Conservation (phyloP, 345 rosid species). For the Boechera divaricarpa region DNA sequence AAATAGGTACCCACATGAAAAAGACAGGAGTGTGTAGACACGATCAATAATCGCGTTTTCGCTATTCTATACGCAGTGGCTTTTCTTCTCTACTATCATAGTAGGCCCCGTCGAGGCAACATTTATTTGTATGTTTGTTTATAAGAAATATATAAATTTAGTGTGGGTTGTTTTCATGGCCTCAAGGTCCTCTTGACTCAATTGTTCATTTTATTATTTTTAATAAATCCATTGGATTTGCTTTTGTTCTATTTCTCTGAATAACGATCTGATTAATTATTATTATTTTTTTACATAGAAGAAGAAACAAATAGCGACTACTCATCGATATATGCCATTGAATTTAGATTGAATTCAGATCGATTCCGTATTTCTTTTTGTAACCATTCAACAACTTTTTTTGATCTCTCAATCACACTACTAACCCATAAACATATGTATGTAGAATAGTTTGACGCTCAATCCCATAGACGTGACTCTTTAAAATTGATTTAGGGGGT, state of each 20-base stretch:
- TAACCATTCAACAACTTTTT: neutral
- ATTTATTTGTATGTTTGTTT: neutral
- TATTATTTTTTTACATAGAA: neutral
- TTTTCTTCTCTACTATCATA: constrained; percentile 18
- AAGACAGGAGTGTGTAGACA: constrained; percentile 23
- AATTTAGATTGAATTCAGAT: neutral
- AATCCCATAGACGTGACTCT: neutral
- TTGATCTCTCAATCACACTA: neutral
- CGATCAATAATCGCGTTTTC: constrained; percentile 27
- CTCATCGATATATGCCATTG: neutral
- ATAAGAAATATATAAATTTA: too few relatives aligned
- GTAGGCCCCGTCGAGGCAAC: constrained; percentile 16
- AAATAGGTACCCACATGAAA: constrained; percentile 13
- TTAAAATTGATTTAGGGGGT: neutral
- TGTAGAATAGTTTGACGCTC: neutral
- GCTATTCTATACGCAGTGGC: neutral
- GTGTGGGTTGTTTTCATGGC: constrained; percentile 6
- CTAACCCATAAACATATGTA: neutral
- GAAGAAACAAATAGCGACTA: neutral
- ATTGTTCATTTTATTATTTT: neutral
- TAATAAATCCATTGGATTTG: neutral
- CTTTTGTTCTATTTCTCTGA: neutral
- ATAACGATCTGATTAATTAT: neutral
- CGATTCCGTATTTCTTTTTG: neutral
- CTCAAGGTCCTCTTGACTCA: neutral